phyloP scores from a whole-genome alignment of 2,329 filamentous ascomycete species.

The Fusarium buxicola region DNA sequence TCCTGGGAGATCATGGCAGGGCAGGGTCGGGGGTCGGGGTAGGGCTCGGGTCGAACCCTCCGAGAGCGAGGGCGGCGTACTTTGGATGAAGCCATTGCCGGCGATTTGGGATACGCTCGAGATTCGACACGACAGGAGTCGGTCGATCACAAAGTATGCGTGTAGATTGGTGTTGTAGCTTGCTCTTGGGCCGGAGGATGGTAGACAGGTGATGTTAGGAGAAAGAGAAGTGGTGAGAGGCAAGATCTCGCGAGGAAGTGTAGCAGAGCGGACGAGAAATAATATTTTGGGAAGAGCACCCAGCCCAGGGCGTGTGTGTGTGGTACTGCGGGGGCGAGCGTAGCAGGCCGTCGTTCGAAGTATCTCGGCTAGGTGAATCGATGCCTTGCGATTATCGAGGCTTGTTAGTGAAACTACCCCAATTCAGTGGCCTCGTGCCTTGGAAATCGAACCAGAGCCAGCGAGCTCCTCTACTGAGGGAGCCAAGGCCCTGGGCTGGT shows the following conservation, averaged over 20 bases:
- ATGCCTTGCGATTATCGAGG: slow-evolving; percentile 51
- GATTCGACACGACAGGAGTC: slow-evolving; percentile 49
- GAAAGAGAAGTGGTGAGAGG: slow-evolving; percentile 42
- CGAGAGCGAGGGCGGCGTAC: slow-evolving; percentile 55
- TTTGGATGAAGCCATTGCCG: slow-evolving; percentile 72
- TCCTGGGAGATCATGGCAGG: slow-evolving; percentile 43
- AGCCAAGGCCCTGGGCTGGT: slow-evolving; percentile 43
- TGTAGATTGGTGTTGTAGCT: slow-evolving; percentile 38
- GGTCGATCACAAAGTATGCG: slow-evolving; percentile 47
- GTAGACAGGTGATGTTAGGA: slow-evolving; percentile 29
- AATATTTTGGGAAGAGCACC: slow-evolving; percentile 55
- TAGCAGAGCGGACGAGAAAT: slow-evolving; percentile 52
- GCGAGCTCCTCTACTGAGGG: slow-evolving; percentile 35
- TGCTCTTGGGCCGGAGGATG: slow-evolving; percentile 30
- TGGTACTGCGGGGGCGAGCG: slow-evolving; percentile 45
- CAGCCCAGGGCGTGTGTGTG: slow-evolving; percentile 47
- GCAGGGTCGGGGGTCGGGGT: slow-evolving; percentile 29
- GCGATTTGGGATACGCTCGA: slow-evolving; percentile 51
- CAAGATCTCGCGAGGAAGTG: slow-evolving; percentile 42
- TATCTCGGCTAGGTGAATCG: slow-evolving; percentile 46
- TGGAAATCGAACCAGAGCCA: slow-evolving; percentile 37
- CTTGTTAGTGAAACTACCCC: slow-evolving; percentile 33
- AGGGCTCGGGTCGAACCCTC: slow-evolving; percentile 40
- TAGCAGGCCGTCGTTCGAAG: slow-evolving; percentile 40
- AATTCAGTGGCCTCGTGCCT: slow-evolving; percentile 35